Base-by-base conservation (phyloP, 768 basidiomycete species). In the Lentinus tigrinus region DNA sequence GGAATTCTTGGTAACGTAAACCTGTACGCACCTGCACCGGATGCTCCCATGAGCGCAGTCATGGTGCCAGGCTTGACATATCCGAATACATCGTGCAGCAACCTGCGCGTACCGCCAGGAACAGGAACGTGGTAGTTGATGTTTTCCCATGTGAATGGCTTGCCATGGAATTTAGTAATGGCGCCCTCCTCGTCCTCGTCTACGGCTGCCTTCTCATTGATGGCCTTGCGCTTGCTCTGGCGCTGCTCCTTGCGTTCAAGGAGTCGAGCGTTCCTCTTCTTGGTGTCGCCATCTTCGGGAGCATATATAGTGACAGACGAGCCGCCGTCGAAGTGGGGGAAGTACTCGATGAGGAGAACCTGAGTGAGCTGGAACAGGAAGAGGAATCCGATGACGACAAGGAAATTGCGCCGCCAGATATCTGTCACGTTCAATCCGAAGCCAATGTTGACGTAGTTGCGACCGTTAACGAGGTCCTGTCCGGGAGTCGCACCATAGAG, bases 1-100 rank as follows among this genome's bases (percentile, higher is more conserved):
- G 61, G 24, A 0, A 40, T 13, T 16, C 2, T 0, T 1, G 27
- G 36, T 4, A 48, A 75, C 75, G 31, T 7, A 65, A 68, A 73
- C 86, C 13, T 24, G 8, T 13, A 46, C 43, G 5, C 23, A 46
- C 43, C 88, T 42, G 89, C 89, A 52, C 90, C 90, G 57, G 85
- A 87, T 14, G 88, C 88, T 59, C 93, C 93, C 91, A 95, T 93
- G 10, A 95, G 78, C 1, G 92, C 93, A 0, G 93, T 93, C 60
- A 94, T 71, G n/a, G 86, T 91, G 3, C 92, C 93, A 10, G 93
- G 93, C 64, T 87, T 88, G 42, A 92, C 89, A 66, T 85, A 93
- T 0, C 92, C 92, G 60, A 78, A 81, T 17, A 94, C 83, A 62
- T 91, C 85, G 64, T 92, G 83, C 37, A 94, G 79, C 10, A 94